Evolutionary conservation across 371 early-diverging fungal species (phyloP).

Genomic region (Ecytonucleospora hepatopenaei): DNA sequence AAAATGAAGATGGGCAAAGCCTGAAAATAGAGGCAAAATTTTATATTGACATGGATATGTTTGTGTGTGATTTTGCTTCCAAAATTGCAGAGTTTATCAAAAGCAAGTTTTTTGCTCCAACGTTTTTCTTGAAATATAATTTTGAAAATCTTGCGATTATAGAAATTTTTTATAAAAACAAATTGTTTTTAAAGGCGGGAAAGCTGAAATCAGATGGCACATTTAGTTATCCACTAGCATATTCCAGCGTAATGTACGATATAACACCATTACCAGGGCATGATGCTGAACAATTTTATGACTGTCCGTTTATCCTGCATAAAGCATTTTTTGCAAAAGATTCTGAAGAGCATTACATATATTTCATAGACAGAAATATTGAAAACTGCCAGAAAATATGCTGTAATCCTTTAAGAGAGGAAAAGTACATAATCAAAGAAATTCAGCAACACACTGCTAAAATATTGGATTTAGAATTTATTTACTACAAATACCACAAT

Average conservation of each 20-base stretch:
- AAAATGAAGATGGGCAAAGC: not conserved
- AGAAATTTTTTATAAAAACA: not conserved
- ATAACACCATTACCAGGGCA: not conserved
- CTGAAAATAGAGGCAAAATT: not conserved
- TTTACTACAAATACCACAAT: not conserved
- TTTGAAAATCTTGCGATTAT: not conserved
- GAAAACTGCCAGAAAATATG: not conserved
- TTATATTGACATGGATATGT: not conserved
- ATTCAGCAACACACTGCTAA: not conserved
- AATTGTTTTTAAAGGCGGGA: not conserved
- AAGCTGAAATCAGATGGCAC: not conserved
- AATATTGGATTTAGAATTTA: too few species aligned
- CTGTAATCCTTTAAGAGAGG: not conserved
- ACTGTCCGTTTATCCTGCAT: not conserved
- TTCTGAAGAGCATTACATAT: not conserved
- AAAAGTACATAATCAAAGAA: not conserved
- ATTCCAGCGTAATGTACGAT: not conserved
- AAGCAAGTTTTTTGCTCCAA: not conserved
- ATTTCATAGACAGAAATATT: not conserved
- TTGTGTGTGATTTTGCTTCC: not conserved
- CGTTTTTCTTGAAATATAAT: not conserved
- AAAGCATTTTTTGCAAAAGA: not conserved
- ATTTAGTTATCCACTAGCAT: not conserved
- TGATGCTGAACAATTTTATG: not conserved
- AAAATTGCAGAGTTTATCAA: slow-evolving; percentile 1